Conservation (phyloP, 2,329 filamentous ascomycete species). For the Phaeophleospora eucalypticola region DNA sequence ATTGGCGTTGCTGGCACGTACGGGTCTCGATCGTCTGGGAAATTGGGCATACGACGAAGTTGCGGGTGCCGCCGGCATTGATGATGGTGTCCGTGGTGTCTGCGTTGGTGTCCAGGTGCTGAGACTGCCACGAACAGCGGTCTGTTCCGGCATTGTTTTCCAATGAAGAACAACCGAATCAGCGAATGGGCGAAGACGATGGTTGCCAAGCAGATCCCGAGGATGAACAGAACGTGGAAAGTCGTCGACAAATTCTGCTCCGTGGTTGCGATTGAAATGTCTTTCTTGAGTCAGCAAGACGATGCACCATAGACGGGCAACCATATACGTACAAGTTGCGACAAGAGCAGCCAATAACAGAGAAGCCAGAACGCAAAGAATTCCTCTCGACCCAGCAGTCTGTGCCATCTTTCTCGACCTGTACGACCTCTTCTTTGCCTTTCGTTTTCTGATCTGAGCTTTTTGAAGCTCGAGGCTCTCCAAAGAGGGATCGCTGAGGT, state of each 20-base stretch:
- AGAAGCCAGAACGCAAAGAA: conserved; percentile 24
- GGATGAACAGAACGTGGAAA: conserved; percentile 74
- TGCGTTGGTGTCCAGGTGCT: conserved; percentile 15
- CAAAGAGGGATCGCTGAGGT: conserved; percentile 27
- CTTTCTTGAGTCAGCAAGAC: conserved; percentile 41
- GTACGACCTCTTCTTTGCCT: conserved; percentile 21
- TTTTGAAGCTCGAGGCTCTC: conserved; percentile 28
- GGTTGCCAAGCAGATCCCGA: conserved; percentile 68
- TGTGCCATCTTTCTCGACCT: conserved; percentile 8
- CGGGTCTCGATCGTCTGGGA: conserved; percentile 28
- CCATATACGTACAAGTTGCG: conserved; percentile 29
- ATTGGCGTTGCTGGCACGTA: conserved; percentile 73
- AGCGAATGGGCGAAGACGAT: conserved; percentile 79
- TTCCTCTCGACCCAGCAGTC: conserved; percentile 12
- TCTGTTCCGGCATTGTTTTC: conserved; percentile 7
- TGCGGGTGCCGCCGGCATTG: conserved; percentile 35
- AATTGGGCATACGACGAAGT: conserved; percentile 16
- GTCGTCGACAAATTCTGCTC: conserved; percentile 61
- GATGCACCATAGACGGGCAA: background rate
- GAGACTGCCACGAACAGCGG: conserved; percentile 18
- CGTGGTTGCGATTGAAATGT: conserved; percentile 68
- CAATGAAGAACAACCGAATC: conserved; percentile 63
- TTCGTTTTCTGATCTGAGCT: conserved; percentile 18
- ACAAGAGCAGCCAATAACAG: conserved; percentile 28
- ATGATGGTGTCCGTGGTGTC: conserved; percentile 29